A percentile compares a stretch with the other conserved stretches of the same genome.
phyloP scores from a whole-genome alignment of 2,329 filamentous ascomycete species.

The Annulohypoxylon truncatum region DNA sequence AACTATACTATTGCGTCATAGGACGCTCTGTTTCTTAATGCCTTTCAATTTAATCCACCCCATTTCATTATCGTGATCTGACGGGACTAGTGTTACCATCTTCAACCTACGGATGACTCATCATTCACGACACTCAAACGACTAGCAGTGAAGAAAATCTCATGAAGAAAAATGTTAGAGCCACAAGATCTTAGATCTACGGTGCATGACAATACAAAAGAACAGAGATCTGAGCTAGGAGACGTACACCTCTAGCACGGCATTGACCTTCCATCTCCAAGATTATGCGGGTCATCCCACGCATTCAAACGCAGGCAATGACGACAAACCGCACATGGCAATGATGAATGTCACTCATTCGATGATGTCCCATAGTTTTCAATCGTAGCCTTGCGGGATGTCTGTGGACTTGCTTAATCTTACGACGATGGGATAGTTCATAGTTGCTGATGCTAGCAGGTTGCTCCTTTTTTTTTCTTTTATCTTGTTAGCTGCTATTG shows the following conservation, averaged over 20 bases:
- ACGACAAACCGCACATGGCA: slow-evolving; percentile 41
- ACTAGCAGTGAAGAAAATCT: slow-evolving; percentile 48
- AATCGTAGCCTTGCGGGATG: slow-evolving; percentile 61
- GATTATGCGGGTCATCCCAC: slow-evolving; percentile 25
- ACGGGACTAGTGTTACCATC: background rate
- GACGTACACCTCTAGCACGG: slow-evolving; percentile 29
- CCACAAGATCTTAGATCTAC: slow-evolving; percentile 37
- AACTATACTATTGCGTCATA: background rate
- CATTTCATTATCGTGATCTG: background rate
- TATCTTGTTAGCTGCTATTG: slow-evolving; percentile 33
- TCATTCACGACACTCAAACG: background rate
- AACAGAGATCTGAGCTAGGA: slow-evolving; percentile 64
- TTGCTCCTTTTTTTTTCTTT: slow-evolving; percentile 19
- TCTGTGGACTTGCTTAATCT: slow-evolving; percentile 35
- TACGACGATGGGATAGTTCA: slow-evolving; percentile 34
- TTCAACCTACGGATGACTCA: background rate
- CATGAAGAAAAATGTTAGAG: slow-evolving; percentile 45
- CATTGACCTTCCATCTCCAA: slow-evolving; percentile 12
- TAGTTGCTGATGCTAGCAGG: slow-evolving; percentile 19
- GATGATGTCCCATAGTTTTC: slow-evolving; percentile 60
- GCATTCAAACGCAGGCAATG: slow-evolving; percentile 45
- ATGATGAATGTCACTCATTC: slow-evolving; percentile 45
- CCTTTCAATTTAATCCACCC: background rate
- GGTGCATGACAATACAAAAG: slow-evolving; percentile 53
- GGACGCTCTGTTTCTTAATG: background rate